phyloP scores from a whole-genome alignment of 2,329 filamentous ascomycete species.

The Colletotrichum sp. region DNA sequence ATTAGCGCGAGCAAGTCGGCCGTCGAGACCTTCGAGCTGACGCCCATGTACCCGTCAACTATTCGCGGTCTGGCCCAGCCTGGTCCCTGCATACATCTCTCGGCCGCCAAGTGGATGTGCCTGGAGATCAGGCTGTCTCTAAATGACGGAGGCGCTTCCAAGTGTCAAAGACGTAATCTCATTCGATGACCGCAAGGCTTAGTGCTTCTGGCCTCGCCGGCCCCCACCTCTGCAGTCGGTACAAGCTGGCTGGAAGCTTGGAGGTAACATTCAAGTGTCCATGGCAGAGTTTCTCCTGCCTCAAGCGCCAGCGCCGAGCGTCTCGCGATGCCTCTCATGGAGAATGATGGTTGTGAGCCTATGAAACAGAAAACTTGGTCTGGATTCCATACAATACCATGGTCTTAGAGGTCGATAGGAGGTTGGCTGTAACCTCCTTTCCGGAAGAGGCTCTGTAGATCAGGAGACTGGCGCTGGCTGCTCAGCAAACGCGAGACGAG shows the following conservation, averaged over 20 bases:
- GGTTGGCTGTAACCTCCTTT: not conserved
- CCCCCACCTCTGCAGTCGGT: not conserved
- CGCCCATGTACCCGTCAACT: not conserved
- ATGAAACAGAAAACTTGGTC: not conserved
- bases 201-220: not conserved
- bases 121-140: not conserved
- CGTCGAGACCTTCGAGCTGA: not conserved
- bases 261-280: not conserved
- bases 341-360: not conserved
- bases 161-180: not conserved
- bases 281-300: not conserved
- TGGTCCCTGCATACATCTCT: not conserved
- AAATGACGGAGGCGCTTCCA: not conserved
- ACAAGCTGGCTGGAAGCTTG: not conserved
- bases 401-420: not conserved
- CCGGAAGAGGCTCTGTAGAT: not conserved
- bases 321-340: not conserved
- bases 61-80: not conserved
- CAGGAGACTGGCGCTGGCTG: not conserved
- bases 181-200: not conserved
- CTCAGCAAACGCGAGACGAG: not conserved
- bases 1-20: not conserved
- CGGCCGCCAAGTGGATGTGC: not conserved
- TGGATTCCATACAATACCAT: not conserved
- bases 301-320: conserved; percentile 6